Base-by-base conservation (phyloP, 176 grass and related monocot species). In the Phoenix roebelenii region DNA sequence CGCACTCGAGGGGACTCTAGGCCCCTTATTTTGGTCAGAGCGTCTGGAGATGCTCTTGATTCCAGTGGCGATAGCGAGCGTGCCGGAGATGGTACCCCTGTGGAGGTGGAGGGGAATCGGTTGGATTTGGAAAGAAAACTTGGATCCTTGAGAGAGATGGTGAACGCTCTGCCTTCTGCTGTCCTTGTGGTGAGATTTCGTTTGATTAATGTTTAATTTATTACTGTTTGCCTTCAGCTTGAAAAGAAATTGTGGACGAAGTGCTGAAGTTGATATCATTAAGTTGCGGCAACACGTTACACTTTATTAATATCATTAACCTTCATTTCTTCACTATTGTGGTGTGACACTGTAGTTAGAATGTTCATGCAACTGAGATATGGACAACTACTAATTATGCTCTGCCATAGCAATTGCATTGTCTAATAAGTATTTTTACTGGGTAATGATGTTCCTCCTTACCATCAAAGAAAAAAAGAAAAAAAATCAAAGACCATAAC, bases 11-110 rank as follows among this genome's bases (percentile, higher is more conserved):
- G 61, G 35, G 71, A n/a, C 20, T 60, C 64, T 20, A 66, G 30
- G 25, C 30, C 39, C 16, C 32, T 56, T 61, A 39, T 18, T 51
- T 18, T n/a, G 28, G 25, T 73, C 48, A 22, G 55, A 64, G 52
- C 70, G 62, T 57, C 63, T 67, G 55, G 44, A 2, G 23, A 74
- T 57, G 72, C 66, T 61, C 18, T 57, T 60, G 73, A 52, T 61
- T 71, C 60, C 54, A 26, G 49, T 55, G 64, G 69, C 50, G 60
- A 54, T 72, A 48, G 35, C 7, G 22, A 19, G 35, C 35, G 1
- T 16, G 65, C n/a, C 4, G 17, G 22, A 50, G 58, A 19, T 20
- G 29, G 32, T 16, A 18, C 23, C 61, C 19, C 30, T 50, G 20
- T 55, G 24, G 50, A 54, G 12, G 14, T 56, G 25, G 79, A 61